Evolutionary conservation across 495 filamentous ascomycete genomes (phyloP).

Genomic region (Talaromyces proteolyticus): DNA sequence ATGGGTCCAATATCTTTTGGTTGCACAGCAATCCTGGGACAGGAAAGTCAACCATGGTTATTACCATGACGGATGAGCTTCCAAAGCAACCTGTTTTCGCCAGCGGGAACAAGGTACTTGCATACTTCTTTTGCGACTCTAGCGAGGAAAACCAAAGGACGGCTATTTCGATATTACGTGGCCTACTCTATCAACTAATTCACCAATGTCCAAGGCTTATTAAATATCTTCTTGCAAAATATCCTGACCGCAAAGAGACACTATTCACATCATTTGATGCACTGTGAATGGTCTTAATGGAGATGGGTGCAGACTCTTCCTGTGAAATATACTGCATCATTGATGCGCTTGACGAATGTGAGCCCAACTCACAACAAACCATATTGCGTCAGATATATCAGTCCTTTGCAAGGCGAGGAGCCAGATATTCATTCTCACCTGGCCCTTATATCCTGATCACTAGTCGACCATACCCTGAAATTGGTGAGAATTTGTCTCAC

Average conservation of each 20-base stretch:
- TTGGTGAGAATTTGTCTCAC: conserved; percentile 7
- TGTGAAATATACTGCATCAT: conserved; percentile 18
- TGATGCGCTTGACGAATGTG: conserved; percentile 25
- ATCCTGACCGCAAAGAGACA: conserved; percentile 10
- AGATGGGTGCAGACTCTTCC: conserved; percentile 3
- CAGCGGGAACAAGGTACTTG: conserved; percentile 7
- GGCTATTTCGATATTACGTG: conserved; percentile 15
- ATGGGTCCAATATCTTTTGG: conserved; percentile 11
- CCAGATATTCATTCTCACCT: too few relatives aligned
- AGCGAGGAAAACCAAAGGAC: conserved; percentile 9
- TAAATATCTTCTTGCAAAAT: conserved; percentile 16
- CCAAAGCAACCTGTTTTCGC: conserved; percentile 7
- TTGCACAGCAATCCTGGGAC: conserved; percentile 19
- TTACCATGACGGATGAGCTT: conserved; percentile 15
- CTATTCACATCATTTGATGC: conserved; percentile 22
- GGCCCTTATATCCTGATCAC: too few relatives aligned
- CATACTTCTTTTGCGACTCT: conserved; percentile 27
- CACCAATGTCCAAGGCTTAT: conserved; percentile 10
- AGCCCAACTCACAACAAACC: conserved; percentile 9
- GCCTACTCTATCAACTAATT: conserved; percentile 22
- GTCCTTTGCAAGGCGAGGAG: conserved; percentile 10
- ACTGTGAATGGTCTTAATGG: conserved; percentile 16
- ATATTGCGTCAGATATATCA: conserved; percentile 13
- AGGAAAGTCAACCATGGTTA: conserved; percentile 23
- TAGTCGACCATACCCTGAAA: conserved; percentile 18